phyloP scores from a whole-genome alignment of 176 grass and related monocot species.

The Themeda triandra region DNA sequence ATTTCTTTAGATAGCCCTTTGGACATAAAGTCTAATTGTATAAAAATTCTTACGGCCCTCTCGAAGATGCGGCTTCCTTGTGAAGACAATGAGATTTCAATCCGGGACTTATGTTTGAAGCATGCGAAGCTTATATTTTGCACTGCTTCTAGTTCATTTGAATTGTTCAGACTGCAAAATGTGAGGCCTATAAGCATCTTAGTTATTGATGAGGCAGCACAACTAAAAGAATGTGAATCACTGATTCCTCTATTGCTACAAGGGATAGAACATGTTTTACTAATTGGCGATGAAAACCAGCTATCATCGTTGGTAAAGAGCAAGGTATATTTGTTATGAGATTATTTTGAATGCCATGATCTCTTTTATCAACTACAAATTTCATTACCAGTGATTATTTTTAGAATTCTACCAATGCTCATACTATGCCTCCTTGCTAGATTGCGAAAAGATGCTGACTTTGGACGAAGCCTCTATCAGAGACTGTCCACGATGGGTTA shows the following conservation, averaged over 20 bases:
- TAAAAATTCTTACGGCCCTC: conserved; percentile 52
- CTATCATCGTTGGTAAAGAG: conserved; percentile 82
- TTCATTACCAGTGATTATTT: neutral
- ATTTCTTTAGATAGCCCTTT: conserved; percentile 37
- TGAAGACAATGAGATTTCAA: conserved; percentile 37
- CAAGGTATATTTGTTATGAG: conserved; percentile 45
- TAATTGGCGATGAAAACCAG: conserved; percentile 90
- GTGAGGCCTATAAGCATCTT: conserved; percentile 61
- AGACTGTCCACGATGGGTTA: conserved; percentile 60
- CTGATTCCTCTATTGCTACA: conserved; percentile 61
- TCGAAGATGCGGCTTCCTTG: conserved; percentile 54
- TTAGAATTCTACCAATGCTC: conserved; percentile 7
- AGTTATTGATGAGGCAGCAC: conserved; percentile 86
- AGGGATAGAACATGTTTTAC: conserved; percentile 57
- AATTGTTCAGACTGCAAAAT: conserved; percentile 47
- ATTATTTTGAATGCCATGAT: conserved; percentile 9
- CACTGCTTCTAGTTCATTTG: conserved; percentile 60
- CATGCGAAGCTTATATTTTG: conserved; percentile 69
- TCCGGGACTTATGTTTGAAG: conserved; percentile 70
- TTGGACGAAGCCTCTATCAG: conserved; percentile 83
- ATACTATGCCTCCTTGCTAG: conserved; percentile 36
- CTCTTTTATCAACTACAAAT: neutral
- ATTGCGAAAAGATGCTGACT: conserved; percentile 60
- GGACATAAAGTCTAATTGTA: conserved; percentile 52
- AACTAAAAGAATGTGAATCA: conserved; percentile 83